Percentiles rank a stretch among this genome's conserved stretches.
phyloP scores from a whole-genome alignment of 2,329 filamentous ascomycete species.

The Penicillium decumbens region DNA sequence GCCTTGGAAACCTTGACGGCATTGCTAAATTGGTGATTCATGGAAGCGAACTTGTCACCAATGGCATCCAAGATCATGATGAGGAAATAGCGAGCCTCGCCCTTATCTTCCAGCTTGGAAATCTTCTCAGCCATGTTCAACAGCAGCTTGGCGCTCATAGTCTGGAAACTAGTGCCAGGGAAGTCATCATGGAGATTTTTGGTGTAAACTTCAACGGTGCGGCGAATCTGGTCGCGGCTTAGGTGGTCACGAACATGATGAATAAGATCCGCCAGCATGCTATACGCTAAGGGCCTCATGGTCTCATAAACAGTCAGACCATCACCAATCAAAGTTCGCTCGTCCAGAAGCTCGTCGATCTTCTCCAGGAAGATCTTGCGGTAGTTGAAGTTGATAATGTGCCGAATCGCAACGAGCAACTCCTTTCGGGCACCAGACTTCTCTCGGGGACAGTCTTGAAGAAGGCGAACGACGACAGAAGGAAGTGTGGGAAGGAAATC shows the following conservation, averaged over 20 bases:
- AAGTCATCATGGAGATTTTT: conserved; percentile 93
- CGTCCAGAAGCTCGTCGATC: conserved; percentile 91
- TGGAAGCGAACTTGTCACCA: conserved; percentile 93
- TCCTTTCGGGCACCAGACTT: conserved; percentile 93
- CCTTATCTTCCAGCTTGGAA: conserved; percentile 85
- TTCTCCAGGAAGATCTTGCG: conserved; percentile 89
- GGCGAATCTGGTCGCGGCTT: conserved; percentile 82
- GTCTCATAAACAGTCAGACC: conserved; percentile 95
- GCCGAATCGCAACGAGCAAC: conserved; percentile 87
- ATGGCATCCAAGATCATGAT: conserved; percentile 98
- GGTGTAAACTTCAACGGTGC: conserved; percentile 95
- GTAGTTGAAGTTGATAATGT: conserved; percentile 99
- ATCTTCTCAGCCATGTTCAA: conserved; percentile 99
- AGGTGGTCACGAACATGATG: conserved; percentile 93
- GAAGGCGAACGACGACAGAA: conserved; percentile 79
- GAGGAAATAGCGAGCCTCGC: conserved; percentile 88
- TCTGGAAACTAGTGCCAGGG: conserved; percentile 97
- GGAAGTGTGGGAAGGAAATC: conserved; percentile 86
- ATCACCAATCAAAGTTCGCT: conserved; percentile 89
- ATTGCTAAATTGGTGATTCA: conserved; percentile 95
- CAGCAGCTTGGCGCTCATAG: conserved; percentile 95
- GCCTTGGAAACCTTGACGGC: conserved; percentile 90
- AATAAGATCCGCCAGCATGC: conserved; percentile 96
- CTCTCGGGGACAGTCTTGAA: conserved; percentile 91
- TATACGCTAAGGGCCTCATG: conserved; percentile 91